These are phyloP conservation scores for Ceratocystis variospora DNA, from an alignment of 2,329 filamentous ascomycete genomes.

Conservation along the genomic window DNA sequence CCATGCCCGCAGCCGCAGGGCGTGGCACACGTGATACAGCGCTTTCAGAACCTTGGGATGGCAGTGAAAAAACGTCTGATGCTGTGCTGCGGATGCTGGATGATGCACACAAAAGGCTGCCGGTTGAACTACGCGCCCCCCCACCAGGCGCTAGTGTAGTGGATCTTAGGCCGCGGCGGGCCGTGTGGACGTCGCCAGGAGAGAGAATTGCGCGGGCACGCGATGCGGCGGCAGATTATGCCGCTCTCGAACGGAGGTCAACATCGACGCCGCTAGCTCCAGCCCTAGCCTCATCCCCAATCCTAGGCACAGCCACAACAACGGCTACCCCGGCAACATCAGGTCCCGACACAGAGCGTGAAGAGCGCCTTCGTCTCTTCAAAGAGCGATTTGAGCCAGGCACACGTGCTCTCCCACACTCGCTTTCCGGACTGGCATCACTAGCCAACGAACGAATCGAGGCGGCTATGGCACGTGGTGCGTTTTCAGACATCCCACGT, in stretches of 20 bases:
- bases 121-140: conserved; percentile 31
- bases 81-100: conserved; percentile 71
- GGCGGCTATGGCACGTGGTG: conserved; percentile 78
- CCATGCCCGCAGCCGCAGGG: conserved; percentile 44
- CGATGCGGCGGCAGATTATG: conserved; percentile 43
- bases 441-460: conserved; percentile 84
- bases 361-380: conserved; percentile 57
- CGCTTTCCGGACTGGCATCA: conserved; percentile 63
- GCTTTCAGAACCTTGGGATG: conserved; percentile 59
- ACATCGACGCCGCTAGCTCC: conserved; percentile 21
- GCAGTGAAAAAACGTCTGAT: conserved; percentile 60
- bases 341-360: conserved; percentile 57
- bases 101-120: conserved; percentile 59
- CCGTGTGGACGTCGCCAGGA: conserved; percentile 30
- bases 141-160: conserved; percentile 26
- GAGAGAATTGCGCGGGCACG: conserved; percentile 40
- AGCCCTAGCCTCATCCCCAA: conserved; percentile 30
- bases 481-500: conserved; percentile 71
- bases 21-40: conserved; percentile 56
- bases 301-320: conserved; percentile 27
- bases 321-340: conserved; percentile 25
- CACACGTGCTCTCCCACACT: conserved; percentile 58
- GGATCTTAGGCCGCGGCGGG: conserved; percentile 37
- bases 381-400: conserved; percentile 66
- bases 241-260: conserved; percentile 22